Evolutionary conservation across 2,329 filamentous ascomycete species (phyloP), one percentile per base, ranked within the genome.

Genomic region (Tothia fuscella): DNA sequence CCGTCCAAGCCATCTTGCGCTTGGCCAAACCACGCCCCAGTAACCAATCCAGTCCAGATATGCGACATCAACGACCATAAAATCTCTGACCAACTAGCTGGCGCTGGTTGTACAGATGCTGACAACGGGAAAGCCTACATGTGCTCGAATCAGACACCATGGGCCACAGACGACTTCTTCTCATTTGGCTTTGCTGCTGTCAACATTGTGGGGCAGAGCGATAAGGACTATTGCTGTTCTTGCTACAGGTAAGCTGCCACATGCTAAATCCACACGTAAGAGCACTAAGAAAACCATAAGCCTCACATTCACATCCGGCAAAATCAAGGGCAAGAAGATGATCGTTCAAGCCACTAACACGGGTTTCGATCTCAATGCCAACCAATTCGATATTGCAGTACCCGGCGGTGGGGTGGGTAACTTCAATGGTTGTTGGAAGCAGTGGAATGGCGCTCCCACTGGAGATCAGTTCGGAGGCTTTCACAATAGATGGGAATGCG

Each of bases 151-250:
- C 19, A 16, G 5, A 20, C 16, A 13, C 32, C 32, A 34, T 34
- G 16, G n/a, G 32, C 32, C 17, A 20, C 13, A 12, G 22, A 20
- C 7, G 32, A 34, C 17, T 20, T 20, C 17, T 20, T 34, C 5
- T 16, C 32, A 17, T 34, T 20, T 17, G 32, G 32, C 3, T 34
- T 34, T 9, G 14, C 32, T 12, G 32, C 32, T 34, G 32, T 34
- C 14, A 34, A 34, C 7, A 34, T 34, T 16, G 32, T 12, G 3
- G n/a, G 32, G n/a, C n/a, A 34, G 32, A 34, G 5, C 17, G 10
- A 34, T 9, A 20, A 20, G 32, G 32, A 34, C 9, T 20, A 72
- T 70, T 80, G 76, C 61, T 80, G 77, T 52, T 69, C 10, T 16
- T 34, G 32, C 17, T 34, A 34, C 9, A 17, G 5, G 12, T 20